These are phyloP conservation scores for Bacidia gigantensis DNA, from an alignment of 495 filamentous ascomycete genomes.

Conservation along the genomic window DNA sequence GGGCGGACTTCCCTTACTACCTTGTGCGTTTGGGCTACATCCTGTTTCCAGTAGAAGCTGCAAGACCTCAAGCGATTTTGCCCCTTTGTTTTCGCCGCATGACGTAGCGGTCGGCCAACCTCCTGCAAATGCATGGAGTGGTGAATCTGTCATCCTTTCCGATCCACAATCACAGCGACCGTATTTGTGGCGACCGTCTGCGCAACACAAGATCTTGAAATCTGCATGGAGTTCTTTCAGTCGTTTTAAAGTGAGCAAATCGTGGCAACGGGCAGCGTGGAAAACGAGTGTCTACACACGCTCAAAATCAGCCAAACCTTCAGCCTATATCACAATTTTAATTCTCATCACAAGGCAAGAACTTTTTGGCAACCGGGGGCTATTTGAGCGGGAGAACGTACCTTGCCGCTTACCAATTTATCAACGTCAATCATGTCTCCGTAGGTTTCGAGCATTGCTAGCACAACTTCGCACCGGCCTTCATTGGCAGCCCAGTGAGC, in stretches of 20 bases:
- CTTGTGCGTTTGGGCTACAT: not conserved
- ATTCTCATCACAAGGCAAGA: too few species aligned
- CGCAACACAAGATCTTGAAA: not conserved
- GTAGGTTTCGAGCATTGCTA: not conserved
- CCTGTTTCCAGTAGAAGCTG: slow-evolving; percentile 3
- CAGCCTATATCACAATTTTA: too few species aligned
- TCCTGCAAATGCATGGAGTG: not conserved
- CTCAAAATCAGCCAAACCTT: too few species aligned
- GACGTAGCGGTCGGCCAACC: not conserved
- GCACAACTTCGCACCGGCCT: not conserved
- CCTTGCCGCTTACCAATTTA: not conserved
- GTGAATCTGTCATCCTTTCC: not conserved
- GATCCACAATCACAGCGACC: not conserved
- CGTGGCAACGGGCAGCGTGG: not conserved
- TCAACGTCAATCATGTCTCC: not conserved
- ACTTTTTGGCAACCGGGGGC: too few species aligned
- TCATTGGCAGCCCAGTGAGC: not conserved
- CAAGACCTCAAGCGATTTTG: not conserved
- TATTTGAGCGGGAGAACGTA: too few species aligned
- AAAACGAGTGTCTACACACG: not conserved
- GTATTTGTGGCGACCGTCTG: not conserved
- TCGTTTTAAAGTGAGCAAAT: not conserved
- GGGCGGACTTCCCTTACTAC: not conserved
- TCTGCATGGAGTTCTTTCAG: not conserved
- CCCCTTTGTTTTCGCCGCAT: not conserved